A percentile compares a stretch with the other conserved stretches of the same genome.
These are phyloP conservation scores for Pichia cephalocereana DNA, from an alignment of 805 yeast species.

Conservation along the genomic window DNA sequence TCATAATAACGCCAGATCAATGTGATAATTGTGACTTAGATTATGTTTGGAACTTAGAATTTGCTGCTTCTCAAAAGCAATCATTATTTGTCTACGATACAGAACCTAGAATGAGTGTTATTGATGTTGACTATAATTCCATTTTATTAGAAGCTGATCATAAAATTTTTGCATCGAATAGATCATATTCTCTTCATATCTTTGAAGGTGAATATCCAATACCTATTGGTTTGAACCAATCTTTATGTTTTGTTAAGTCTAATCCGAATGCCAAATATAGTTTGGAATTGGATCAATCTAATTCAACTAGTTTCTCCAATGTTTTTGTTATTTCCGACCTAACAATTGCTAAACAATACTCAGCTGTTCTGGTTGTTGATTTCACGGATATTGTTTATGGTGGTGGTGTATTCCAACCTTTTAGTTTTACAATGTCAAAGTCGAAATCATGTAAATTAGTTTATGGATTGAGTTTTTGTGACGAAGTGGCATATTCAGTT, in stretches of 20 bases:
- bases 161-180: neutral
- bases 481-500: slow-evolving; percentile 77
- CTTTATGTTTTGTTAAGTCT: slow-evolving; percentile 64
- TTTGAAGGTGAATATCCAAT: slow-evolving; percentile 34
- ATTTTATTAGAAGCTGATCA: slow-evolving; percentile 55
- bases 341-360: slow-evolving; percentile 50
- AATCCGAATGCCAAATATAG: slow-evolving; percentile 16
- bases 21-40: slow-evolving; percentile 14
- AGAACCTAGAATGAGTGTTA: slow-evolving; percentile 41
- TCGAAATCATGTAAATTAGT: slow-evolving; percentile 60
- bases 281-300: slow-evolving; percentile 16
- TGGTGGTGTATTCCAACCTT: slow-evolving; percentile 52
- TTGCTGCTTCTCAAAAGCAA: slow-evolving; percentile 58
- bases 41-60: slow-evolving; percentile 47
- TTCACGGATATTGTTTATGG: slow-evolving; percentile 34
- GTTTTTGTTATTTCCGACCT: slow-evolving; percentile 57
- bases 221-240: slow-evolving; percentile 34
- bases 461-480: slow-evolving; percentile 68
- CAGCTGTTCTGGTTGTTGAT: slow-evolving; percentile 53
- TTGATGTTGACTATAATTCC: slow-evolving; percentile 63
- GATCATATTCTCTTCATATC: slow-evolving; percentile 33
- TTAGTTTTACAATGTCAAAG: slow-evolving; percentile 47
- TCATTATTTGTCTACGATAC: slow-evolving; percentile 64
- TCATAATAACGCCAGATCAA: slow-evolving; percentile 18
- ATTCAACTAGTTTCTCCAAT: slow-evolving; percentile 19